Base-by-base conservation (phyloP, 257 asterid species). In the Solanum sejunctum region DNA sequence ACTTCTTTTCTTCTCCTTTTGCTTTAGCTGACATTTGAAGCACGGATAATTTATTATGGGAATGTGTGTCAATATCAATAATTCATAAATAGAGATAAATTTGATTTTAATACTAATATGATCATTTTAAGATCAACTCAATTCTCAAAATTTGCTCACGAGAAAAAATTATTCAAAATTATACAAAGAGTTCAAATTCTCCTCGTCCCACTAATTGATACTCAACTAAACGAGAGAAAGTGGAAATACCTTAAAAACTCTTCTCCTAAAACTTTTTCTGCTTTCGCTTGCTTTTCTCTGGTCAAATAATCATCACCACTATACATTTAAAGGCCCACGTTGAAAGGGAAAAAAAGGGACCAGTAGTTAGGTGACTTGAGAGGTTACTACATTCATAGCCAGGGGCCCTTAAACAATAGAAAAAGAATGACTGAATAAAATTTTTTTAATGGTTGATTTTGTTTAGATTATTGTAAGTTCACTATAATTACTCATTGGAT, bases 401-500 rank as follows among this genome's bases (percentile, higher is more conserved):
- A 69, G 26, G 55, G 8, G 21, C 21, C 8, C n/a, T 1, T 12
- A 49, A 49, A 23, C 41, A 75, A 21, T 47, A 49, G 26, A 21
- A 45, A 28, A 73, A 69, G 52, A 69, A 69, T 69, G 78, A 73
- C 0, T 47, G 52, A 69, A 73, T 47, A 45, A 75, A 49, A 49
- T 75, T 52, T 49, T 23, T 75, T n/a, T n/a, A 12, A 12, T 21
- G 58, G 16, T 73, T 32, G 49, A 12, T 12, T 72, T 73, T 73
- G 81, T 12, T 73, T 45, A 12, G n/a, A 55, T 73, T 73, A n/a
- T n/a, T 45, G 81, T 23, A 75, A 49, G 60, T 71, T 71, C 79
- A 41, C 18, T 71, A 28, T 2, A 32, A 32, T 67, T 16, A 67
- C 49, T 67, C 49, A 8, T 15, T 16, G 13, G 23, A 17, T 69